Conservation (phyloP, 2,329 filamentous ascomycete species). For the Sphaerulina populicola region DNA sequence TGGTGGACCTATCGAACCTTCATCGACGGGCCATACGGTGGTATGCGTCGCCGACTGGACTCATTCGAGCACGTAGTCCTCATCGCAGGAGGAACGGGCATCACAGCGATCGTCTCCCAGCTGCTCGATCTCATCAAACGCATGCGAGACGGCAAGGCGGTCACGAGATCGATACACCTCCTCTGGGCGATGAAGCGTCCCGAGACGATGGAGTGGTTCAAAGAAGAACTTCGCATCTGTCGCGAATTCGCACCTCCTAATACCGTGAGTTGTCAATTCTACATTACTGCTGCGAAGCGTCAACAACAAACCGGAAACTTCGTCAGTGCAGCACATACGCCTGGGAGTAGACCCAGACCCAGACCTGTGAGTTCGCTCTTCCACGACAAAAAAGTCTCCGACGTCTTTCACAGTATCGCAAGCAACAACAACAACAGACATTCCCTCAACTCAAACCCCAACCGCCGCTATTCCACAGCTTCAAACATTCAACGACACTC, state of each 20-base stretch:
- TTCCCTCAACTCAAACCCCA: conserved; percentile 36
- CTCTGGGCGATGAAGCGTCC: conserved; percentile 89
- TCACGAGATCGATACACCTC: conserved; percentile 81
- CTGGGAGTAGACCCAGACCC: conserved; percentile 26
- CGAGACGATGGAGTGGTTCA: conserved; percentile 96
- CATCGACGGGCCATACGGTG: conserved; percentile 88
- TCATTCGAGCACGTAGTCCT: conserved; percentile 90
- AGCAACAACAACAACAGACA: conserved; percentile 49
- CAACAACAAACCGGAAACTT: conserved; percentile 40
- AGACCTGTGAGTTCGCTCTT: conserved; percentile 63
- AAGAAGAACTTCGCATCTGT: conserved; percentile 86
- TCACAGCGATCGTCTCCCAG: conserved; percentile 87
- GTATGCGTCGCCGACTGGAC: conserved; percentile 80
- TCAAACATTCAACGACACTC: conserved; percentile 55
- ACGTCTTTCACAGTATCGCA: conserved; percentile 77
- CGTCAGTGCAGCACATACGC: conserved; percentile 47
- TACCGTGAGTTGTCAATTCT: conserved; percentile 88
- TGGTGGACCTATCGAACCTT: conserved; percentile 90
- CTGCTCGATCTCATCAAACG: conserved; percentile 89
- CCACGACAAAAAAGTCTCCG: conserved; percentile 81
- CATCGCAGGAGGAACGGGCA: conserved; percentile 87
- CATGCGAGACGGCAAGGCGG: conserved; percentile 89
- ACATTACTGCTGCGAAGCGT: conserved; percentile 70
- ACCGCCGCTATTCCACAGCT: conserved; percentile 14
- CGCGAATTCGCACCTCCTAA: conserved; percentile 80